phyloP scores from a whole-genome alignment of 176 grass and related monocot genomes.

The Pontederia paniculata region DNA sequence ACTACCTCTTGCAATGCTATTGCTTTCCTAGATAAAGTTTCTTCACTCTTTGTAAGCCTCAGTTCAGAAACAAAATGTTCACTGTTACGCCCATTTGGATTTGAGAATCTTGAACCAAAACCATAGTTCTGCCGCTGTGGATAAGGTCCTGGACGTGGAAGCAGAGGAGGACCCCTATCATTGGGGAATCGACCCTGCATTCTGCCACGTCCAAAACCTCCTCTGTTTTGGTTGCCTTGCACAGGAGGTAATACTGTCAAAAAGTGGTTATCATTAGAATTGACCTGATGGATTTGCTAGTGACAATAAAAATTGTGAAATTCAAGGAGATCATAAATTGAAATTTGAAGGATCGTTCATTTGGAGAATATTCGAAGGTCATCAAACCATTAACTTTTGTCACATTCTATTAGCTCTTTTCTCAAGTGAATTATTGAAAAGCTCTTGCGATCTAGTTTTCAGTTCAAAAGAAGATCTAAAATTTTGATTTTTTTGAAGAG shows the following conservation, averaged over 20 bases:
- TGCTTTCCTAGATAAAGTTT: slow-evolving; percentile 87
- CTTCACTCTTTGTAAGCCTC: slow-evolving; percentile 96
- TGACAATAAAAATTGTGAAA: not conserved
- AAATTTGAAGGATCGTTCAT: no score
- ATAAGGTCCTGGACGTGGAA: slow-evolving; percentile 79
- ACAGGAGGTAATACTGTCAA: slow-evolving; percentile 58
- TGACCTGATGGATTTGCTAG: not conserved
- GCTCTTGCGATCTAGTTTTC: no score
- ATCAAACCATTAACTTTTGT: no score
- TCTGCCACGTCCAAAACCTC: slow-evolving; percentile 49
- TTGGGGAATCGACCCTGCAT: slow-evolving; percentile 19
- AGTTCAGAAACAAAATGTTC: slow-evolving; percentile 97
- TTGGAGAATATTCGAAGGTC: not conserved
- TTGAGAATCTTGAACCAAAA: slow-evolving; percentile 50
- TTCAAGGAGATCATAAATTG: not conserved
- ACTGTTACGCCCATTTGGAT: slow-evolving; percentile 63
- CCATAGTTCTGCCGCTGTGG: slow-evolving; percentile 47
- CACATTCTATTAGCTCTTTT: no score
- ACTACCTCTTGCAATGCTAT: slow-evolving; percentile 86
- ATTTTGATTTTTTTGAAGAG: no score
- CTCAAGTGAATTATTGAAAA: no score
- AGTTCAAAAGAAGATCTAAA: no score
- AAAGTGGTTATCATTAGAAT: slow-evolving; percentile 8
- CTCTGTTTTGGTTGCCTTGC: slow-evolving; percentile 62
- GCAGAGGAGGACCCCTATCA: slow-evolving; percentile 70